Conservation (phyloP, 2,329 filamentous ascomycete species). For the Penicillium olsonii region DNA sequence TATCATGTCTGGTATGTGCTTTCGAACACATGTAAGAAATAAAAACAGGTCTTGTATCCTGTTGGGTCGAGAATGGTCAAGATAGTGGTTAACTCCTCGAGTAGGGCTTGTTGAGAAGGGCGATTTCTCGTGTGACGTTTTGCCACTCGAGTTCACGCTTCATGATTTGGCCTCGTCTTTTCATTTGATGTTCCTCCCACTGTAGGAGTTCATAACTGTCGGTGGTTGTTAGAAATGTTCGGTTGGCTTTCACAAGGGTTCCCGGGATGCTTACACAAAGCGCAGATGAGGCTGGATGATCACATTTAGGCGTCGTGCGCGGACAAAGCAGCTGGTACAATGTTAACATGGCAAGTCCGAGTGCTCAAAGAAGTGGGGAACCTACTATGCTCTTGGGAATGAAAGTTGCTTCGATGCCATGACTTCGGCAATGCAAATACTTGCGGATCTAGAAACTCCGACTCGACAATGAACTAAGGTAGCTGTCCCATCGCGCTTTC, state of each 20-base stretch:
- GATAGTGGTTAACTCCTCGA: slow-evolving; percentile 53
- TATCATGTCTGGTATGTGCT: slow-evolving; percentile 2
- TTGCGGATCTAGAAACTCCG: slow-evolving; percentile 91
- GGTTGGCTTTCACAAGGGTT: neutral
- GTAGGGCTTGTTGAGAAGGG: slow-evolving; percentile 94
- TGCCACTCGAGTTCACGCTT: slow-evolving; percentile 88
- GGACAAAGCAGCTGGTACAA: slow-evolving; percentile 73
- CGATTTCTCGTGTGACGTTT: slow-evolving; percentile 84
- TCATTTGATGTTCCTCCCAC: slow-evolving; percentile 80
- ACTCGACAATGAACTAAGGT: slow-evolving; percentile 96
- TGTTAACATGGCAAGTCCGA: slow-evolving; percentile 1
- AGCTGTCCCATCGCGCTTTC: slow-evolving; percentile 73
- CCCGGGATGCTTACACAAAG: slow-evolving; percentile 65
- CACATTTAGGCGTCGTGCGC: slow-evolving; percentile 88
- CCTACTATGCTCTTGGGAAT: slow-evolving; percentile 83
- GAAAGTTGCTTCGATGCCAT: slow-evolving; percentile 81
- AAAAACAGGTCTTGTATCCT: neutral
- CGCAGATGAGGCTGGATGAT: slow-evolving; percentile 96
- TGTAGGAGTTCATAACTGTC: slow-evolving; percentile 78
- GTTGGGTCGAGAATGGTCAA: neutral
- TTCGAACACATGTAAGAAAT: slow-evolving; percentile 8
- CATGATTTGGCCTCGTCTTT: slow-evolving; percentile 55
- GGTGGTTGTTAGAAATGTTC: slow-evolving; percentile 15
- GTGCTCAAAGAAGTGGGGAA: slow-evolving; percentile 14
- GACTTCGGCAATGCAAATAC: slow-evolving; percentile 98